Percentiles rank a stretch among this genome's conserved stretches.
phyloP scores from a whole-genome alignment of 2,329 filamentous ascomycete genomes.

The Trichoderma sp. region DNA sequence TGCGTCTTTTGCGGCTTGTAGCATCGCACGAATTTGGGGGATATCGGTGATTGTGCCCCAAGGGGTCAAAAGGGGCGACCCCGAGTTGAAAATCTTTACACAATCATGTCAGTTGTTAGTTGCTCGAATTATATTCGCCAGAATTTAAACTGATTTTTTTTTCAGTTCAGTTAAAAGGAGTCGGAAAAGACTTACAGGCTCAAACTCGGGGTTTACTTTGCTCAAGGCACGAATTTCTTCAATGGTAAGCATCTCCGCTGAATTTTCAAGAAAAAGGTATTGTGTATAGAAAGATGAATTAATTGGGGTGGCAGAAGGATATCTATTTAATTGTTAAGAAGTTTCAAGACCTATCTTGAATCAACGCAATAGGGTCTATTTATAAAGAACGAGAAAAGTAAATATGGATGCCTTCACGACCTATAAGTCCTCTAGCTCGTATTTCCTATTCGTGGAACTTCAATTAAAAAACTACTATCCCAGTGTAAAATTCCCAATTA shows the following conservation, averaged over 20 bases:
- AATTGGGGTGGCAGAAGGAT: no score
- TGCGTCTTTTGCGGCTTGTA: conserved; percentile 29
- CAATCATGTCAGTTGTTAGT: background rate
- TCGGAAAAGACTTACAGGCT: conserved; percentile 15
- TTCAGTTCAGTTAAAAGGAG: no score
- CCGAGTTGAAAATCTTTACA: conserved; percentile 19
- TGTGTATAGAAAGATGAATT: background rate
- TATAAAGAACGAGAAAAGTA: background rate
- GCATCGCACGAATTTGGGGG: conserved; percentile 31
- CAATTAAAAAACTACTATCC: background rate
- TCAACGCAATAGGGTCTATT: background rate
- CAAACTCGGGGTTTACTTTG: conserved; percentile 32
- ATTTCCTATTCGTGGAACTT: background rate
- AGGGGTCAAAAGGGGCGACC: conserved; percentile 30
- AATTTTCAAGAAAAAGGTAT: background rate
- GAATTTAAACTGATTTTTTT: background rate
- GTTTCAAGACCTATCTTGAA: no score
- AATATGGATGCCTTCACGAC: background rate
- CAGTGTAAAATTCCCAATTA: background rate
- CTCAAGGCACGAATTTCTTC: conserved; percentile 35
- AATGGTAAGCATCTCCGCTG: conserved; percentile 34
- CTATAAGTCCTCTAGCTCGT: background rate
- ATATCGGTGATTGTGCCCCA: conserved; percentile 36
- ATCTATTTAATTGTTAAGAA: background rate
- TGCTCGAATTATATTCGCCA: background rate